These are phyloP conservation scores for Ascochyta fabae DNA, from an alignment of 2,329 filamentous ascomycete species.

Conservation along the genomic window DNA sequence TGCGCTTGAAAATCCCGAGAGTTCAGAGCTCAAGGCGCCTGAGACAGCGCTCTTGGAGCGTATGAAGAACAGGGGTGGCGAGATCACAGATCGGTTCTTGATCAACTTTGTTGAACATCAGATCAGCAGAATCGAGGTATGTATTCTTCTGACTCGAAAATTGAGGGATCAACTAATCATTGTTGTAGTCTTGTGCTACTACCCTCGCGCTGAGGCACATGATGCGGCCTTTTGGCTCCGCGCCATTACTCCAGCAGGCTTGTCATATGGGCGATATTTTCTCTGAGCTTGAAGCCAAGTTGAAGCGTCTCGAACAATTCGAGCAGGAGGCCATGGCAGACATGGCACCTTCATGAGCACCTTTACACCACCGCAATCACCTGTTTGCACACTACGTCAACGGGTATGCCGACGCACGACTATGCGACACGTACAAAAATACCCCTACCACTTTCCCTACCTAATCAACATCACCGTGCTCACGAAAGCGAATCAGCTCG, in stretches of 20 bases:
- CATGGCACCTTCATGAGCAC: conserved; percentile 34
- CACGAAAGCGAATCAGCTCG: background rate
- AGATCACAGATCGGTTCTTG: conserved; percentile 87
- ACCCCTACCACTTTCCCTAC: background rate
- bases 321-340: conserved; percentile 37
- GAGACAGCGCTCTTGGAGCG: conserved; percentile 83
- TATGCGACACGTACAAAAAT: conserved; percentile 1
- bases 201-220: conserved; percentile 81
- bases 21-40: conserved; percentile 72
- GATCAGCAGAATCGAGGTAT: conserved; percentile 92
- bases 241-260: conserved; percentile 71
- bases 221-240: conserved; percentile 71
- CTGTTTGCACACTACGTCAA: background rate
- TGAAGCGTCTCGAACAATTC: conserved; percentile 65
- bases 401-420: background rate
- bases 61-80: conserved; percentile 74
- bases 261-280: conserved; percentile 79
- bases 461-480: background rate
- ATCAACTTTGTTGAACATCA: conserved; percentile 93
- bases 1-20: conserved; percentile 74
- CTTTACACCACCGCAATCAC: too few species aligned
- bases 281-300: conserved; percentile 64
- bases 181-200: conserved; percentile 75
- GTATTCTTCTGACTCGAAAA: conserved; percentile 38
- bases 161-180: conserved; percentile 25